Conservation (phyloP, 2,329 filamentous ascomycete genomes). For the Tolypocladium album region DNA sequence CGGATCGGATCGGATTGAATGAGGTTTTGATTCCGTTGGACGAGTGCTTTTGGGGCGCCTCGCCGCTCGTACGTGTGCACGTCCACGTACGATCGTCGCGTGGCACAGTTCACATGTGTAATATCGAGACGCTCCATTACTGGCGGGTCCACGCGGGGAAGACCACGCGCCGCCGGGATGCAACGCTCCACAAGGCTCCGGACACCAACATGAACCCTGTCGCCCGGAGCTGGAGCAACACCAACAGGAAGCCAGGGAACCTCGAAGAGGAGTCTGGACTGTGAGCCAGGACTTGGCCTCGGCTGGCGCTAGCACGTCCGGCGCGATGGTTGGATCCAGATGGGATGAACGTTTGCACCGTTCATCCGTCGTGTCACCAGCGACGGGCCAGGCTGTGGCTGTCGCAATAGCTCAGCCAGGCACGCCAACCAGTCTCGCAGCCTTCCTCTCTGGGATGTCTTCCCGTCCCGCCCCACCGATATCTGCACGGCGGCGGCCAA, state of each 20-base stretch:
- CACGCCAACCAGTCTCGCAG: background rate
- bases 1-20: background rate
- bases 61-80: too few relatives aligned
- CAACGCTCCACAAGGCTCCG: background rate
- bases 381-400: background rate
- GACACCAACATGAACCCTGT: background rate
- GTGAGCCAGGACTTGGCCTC: background rate
- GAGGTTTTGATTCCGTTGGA: background rate
- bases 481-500: background rate
- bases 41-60: background rate
- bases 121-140: background rate
- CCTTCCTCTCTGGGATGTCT: background rate
- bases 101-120: background rate
- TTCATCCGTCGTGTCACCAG: too few relatives aligned
- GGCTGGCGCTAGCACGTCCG: background rate
- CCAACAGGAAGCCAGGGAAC: too few relatives aligned
- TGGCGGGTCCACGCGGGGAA: background rate
- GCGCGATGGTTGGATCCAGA: background rate
- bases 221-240: background rate
- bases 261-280: background rate
- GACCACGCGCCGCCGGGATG: background rate
- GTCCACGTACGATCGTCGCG: too few relatives aligned
- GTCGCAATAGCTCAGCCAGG: background rate
- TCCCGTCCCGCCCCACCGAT: background rate
- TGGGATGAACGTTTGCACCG: too few relatives aligned